Evolutionary conservation across 495 filamentous ascomycete species (phyloP).

Genomic region (Penicillium crystallinum): DNA sequence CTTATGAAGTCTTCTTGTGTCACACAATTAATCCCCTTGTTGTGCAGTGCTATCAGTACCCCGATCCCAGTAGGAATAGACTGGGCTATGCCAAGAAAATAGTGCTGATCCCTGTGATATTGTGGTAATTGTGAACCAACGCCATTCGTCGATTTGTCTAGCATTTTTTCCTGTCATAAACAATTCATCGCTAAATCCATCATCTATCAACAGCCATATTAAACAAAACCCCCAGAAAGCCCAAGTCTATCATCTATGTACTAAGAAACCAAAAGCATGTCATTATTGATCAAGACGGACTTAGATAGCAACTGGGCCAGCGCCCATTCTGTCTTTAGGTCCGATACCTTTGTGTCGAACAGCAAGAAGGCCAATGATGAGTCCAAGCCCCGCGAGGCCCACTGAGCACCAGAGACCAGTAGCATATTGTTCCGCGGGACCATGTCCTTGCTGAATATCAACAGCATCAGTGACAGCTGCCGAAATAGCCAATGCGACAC

Average conservation of each 20-base stretch:
- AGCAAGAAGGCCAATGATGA: conserved; percentile 24
- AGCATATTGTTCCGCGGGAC: conserved; percentile 27
- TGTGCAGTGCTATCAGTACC: neutral
- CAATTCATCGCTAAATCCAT: neutral
- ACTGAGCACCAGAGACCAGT: conserved; percentile 37
- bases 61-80: neutral
- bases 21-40: neutral
- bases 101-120: neutral
- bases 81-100: neutral
- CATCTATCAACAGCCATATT: neutral
- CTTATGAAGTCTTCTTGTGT: neutral
- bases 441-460: conserved; percentile 31
- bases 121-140: neutral
- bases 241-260: conserved; percentile 1
- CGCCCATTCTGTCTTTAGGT: conserved; percentile 23
- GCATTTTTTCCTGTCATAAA: neutral
- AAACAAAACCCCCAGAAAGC: too few relatives aligned
- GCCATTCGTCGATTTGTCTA: neutral
- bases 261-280: neutral
- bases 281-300: neutral
- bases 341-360: conserved; percentile 29
- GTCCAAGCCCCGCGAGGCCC: conserved; percentile 27
- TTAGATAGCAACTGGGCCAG: conserved; percentile 22
- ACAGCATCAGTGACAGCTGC: conserved; percentile 31
- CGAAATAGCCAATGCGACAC: conserved; percentile 33